Evolutionary conservation across 257 asterid genomes (phyloP), one percentile per base, ranked within the genome.

Genomic region (Craterostigma plantagineum): DNA sequence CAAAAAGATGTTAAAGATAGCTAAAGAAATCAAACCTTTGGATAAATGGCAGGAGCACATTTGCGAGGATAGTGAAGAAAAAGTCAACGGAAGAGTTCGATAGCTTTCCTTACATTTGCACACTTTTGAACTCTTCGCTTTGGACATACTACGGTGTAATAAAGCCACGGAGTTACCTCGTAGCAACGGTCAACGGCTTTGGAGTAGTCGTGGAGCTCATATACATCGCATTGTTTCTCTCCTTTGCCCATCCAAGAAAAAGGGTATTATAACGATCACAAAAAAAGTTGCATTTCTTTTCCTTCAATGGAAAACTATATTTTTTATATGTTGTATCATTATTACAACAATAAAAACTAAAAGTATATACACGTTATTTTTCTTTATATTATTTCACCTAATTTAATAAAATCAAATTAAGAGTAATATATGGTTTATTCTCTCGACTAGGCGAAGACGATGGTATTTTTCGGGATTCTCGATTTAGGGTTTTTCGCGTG

Each of bases 61-160:
- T 80, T 54, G 35, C 62, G 58, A 50, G 81, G 53, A 80, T 80
- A 1, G 81, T 80, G 66, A 71, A 57, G 57, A 41, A 56, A 0
- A 55, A 55, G 44, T 73, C 91, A 4, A 80, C 85, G 0, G 75
- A 69, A 50, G 91, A 80, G 15, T 80, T 80, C 39, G 76, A 66
- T 55, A 59, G 81, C 46, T 49, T 80, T 48, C 81, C 91, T 2
- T 80, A 80, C 63, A 66, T 76, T 10, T 70, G 79, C 45, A 80
- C 91, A 0, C 51, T 76, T 42, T 30, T 80, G 44, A 71, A 46
- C 39, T 64, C 91, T 3, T 49, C 67, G 9, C 51, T 76, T 0
- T 80, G 93, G 93, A 70, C 81, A 9, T 76, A 68, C 37, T 80
- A 80, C 34, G 93, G 93, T 0, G 23, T 76, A 38, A 70, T 53